Conservation (phyloP, 441 rosid species). For the Adansonia rubrostipa region DNA sequence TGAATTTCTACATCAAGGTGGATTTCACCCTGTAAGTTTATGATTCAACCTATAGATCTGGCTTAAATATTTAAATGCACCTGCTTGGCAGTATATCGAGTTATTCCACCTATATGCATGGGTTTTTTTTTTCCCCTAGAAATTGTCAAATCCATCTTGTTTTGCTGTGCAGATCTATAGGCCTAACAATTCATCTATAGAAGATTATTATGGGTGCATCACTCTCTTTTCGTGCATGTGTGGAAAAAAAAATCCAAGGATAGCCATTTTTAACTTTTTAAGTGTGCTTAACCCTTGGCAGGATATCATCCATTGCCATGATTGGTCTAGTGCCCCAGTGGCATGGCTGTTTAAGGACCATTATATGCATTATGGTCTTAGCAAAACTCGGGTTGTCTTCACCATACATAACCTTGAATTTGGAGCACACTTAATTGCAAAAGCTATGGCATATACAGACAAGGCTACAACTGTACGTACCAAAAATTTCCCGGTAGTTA, state of each 20-base stretch:
- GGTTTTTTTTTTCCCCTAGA: not conserved
- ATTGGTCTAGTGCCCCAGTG: slow-evolving; percentile 97
- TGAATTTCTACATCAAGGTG: slow-evolving; percentile 86
- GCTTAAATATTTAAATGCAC: slow-evolving; percentile 1
- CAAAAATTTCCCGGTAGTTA: slow-evolving; percentile 17
- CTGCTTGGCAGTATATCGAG: not conserved
- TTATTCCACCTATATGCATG: not conserved
- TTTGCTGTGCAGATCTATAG: slow-evolving; percentile 1
- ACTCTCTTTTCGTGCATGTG: not conserved
- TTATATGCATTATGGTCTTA: slow-evolving; percentile 77
- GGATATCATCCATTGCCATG: slow-evolving; percentile 98
- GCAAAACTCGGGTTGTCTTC: slow-evolving; percentile 84
- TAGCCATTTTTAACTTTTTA: slow-evolving; percentile 1
- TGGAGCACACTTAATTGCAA: slow-evolving; percentile 70
- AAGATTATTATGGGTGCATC: slow-evolving; percentile 18
- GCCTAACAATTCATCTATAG: not conserved
- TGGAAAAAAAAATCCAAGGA: not conserved
- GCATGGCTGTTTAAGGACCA: slow-evolving; percentile 88
- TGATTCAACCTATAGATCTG: slow-evolving; percentile 15
- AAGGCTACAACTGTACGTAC: slow-evolving; percentile 86
- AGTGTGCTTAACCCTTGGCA: slow-evolving; percentile 40
- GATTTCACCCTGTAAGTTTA: slow-evolving; percentile 83
- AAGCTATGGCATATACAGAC: slow-evolving; percentile 83
- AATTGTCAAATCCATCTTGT: not conserved
- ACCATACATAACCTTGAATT: slow-evolving; percentile 96